A percentile compares a stretch with the other conserved stretches of the same genome.
Conservation (phyloP, 352 stramenopile genomes). For the Phytophthora pseudosyringae region DNA sequence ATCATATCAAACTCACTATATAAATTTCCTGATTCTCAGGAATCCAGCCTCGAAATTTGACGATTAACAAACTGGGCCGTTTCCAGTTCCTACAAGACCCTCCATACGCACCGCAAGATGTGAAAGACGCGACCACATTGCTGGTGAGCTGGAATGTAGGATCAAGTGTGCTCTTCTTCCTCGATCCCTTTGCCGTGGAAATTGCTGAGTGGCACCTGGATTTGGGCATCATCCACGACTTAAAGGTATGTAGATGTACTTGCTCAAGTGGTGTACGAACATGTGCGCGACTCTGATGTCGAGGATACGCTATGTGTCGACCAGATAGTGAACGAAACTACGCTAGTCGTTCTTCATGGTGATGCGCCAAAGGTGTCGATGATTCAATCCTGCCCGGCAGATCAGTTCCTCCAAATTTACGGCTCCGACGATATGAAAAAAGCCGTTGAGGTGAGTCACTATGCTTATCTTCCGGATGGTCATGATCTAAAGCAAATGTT, state of each 20-base stretch:
- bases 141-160: conserved; percentile 86
- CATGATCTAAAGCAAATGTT: conserved; percentile 12
- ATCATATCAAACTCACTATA: conserved; percentile 1
- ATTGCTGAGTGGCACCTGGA: conserved; percentile 91
- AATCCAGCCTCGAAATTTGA: conserved; percentile 75
- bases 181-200: conserved; percentile 83
- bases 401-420: conserved; percentile 81
- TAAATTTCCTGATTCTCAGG: conserved; percentile 18
- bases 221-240: conserved; percentile 83
- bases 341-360: conserved; percentile 76
- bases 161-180: conserved; percentile 82
- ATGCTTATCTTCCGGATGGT: not conserved
- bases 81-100: conserved; percentile 80
- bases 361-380: conserved; percentile 76
- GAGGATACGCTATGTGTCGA: not conserved
- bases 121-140: conserved; percentile 51
- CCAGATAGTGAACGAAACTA: conserved; percentile 75
- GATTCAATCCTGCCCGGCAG: conserved; percentile 72
- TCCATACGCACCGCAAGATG: conserved; percentile 50
- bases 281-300: not conserved
- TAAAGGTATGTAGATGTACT: conserved; percentile 56
- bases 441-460: conserved; percentile 63
- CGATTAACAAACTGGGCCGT: conserved; percentile 78
- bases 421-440: conserved; percentile 61
- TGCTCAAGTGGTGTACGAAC: not conserved